phyloP scores from a whole-genome alignment of 257 asterid species.

The Nicotiana sylvestris region DNA sequence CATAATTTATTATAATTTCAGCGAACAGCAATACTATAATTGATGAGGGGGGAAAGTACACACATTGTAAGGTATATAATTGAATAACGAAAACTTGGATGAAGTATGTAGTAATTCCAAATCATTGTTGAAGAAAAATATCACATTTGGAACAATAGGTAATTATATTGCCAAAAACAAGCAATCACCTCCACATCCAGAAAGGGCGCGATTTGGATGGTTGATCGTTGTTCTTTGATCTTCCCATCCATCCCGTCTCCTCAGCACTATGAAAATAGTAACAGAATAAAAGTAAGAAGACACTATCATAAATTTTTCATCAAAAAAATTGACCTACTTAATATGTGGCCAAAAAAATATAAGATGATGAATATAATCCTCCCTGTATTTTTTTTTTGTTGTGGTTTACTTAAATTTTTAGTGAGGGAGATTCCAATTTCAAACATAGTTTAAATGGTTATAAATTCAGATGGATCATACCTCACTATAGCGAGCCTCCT shows the following conservation, averaged over 20 bases:
- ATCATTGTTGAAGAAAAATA: too few relatives aligned
- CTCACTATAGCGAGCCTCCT: background rate
- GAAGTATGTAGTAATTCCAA: background rate
- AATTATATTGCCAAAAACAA: background rate
- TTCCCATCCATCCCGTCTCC: fast-evolving
- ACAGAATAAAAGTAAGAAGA: too few relatives aligned
- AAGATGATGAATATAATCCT: too few relatives aligned
- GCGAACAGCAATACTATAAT: too few relatives aligned
- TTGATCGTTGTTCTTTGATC: background rate
- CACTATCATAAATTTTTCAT: too few relatives aligned
- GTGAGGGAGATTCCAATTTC: background rate
- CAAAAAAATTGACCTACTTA: too few relatives aligned
- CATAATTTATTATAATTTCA: too few relatives aligned
- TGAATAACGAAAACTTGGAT: background rate
- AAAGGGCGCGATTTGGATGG: background rate
- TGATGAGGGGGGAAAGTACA: too few relatives aligned
- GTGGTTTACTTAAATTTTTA: too few relatives aligned
- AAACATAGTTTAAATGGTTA: background rate
- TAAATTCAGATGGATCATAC: background rate
- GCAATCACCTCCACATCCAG: background rate
- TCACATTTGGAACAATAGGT: too few relatives aligned
- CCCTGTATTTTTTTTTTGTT: too few relatives aligned
- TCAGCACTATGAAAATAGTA: background rate
- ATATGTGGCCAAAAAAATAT: too few relatives aligned
- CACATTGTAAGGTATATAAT: background rate